Base-by-base conservation (phyloP, 1,139 yeast species). In the Citeromyces siamensis region DNA sequence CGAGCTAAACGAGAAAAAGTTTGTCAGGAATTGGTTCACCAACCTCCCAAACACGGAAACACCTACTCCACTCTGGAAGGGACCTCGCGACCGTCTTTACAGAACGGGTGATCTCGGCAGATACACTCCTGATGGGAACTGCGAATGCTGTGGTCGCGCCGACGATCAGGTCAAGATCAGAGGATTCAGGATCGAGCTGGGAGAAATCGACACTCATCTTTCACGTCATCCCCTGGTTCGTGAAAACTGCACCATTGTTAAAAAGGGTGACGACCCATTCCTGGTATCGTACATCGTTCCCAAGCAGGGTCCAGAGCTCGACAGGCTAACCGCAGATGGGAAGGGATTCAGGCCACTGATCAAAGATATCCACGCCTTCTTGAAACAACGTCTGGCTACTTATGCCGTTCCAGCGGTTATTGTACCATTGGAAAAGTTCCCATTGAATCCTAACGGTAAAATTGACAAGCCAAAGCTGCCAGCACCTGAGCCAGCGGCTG, bases 91-190 rank as follows among this genome's bases (percentile, higher is more conserved):
- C 57, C 72, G 99, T 53, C 64, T 93, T 43, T 90, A 90, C 64
- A 73, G 98, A 61, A 88, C 97, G 31, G 99, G 98, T 48, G 99
- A 93, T 59, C 67, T 90, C 48, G 99, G 99, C 37, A 76, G 98
- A 48, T 93, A 90, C 56, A 64, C 88, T 41, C 96, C 98, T 5
- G 95, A 86, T 51, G 98, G 98, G 41, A 84, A 90, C 59, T 90
- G 93, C 46, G 99, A 90, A 64, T 90, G 97, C 58, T 81, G 94
- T 56, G 99, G 99, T 41, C 76, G 99, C 58, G 98, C 98, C 21
- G 99, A 93, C 61, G 97, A 90, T 56, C 99, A 93, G 60, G 96
- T 93, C 43, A 93, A 93, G 60, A 90, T 93, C 45, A 77, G 98
- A 62, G 99, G 99, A 2, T 93, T 93, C 71, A 76, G 99, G 63